These are phyloP conservation scores for Cryptococcus sp. DNA, from an alignment of 1,284 basidiomycete species.

Conservation along the genomic window DNA sequence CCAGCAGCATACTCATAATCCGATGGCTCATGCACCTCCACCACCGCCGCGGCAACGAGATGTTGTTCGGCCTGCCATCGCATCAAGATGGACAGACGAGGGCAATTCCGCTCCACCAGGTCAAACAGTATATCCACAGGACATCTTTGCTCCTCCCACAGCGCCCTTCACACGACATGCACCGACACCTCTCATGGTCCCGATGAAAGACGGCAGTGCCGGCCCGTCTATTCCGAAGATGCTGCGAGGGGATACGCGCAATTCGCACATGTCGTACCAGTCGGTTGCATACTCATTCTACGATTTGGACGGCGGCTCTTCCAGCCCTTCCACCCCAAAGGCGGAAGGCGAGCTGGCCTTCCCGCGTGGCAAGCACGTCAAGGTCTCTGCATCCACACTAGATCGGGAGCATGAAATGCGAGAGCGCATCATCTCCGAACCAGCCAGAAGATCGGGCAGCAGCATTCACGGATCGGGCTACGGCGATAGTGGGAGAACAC, in stretches of 20 bases:
- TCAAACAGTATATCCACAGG: conserved; percentile 2
- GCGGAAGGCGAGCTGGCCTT: conserved; percentile 14
- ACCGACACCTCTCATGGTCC: conserved; percentile 24
- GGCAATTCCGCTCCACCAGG: neutral
- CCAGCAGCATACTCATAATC: neutral
- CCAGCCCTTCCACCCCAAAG: conserved; percentile 24
- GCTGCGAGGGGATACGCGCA: conserved; percentile 7
- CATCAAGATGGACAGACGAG: neutral
- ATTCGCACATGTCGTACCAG: conserved; percentile 35
- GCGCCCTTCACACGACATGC: neutral
- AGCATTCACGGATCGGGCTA: neutral
- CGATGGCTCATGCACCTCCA: too few relatives aligned
- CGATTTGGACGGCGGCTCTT: conserved; percentile 33
- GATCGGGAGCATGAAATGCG: conserved; percentile 19
- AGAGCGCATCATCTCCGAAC: conserved; percentile 21
- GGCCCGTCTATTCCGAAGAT: conserved; percentile 1
- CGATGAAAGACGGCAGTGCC: conserved; percentile 25
- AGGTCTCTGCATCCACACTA: conserved; percentile 32
- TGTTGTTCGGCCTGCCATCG: neutral
- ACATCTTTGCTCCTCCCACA: neutral
- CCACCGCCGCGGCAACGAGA: neutral
- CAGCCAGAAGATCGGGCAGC: conserved; percentile 1
- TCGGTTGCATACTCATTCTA: conserved; percentile 44
- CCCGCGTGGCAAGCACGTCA: conserved; percentile 27
- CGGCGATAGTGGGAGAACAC: conserved; percentile 10